Evolutionary conservation across 495 filamentous ascomycete species (phyloP), one percentile per base, ranked within the genome.

Genomic region (Trichoderma virens): DNA sequence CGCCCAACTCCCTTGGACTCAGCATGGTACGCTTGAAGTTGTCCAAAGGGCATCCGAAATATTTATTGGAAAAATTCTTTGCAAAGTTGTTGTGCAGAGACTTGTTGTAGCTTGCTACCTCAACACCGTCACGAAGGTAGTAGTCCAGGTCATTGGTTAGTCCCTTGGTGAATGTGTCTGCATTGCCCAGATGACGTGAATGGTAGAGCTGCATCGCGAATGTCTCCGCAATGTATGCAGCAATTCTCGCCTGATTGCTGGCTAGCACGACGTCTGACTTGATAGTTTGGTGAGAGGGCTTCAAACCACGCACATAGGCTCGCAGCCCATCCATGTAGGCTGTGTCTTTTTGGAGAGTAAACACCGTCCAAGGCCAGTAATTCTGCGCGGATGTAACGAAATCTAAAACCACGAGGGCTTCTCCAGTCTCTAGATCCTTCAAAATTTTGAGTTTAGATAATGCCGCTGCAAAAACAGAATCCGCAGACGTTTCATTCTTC

Each of bases 141-240:
- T 91, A 97, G 60, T 84, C 83, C 5, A 98, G 76, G 65, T 90
- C 84, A 13, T 86, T 83, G 41, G 91, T 80, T 0, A 98, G 71
- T 3, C 85, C 83, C 51, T 84, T 86, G 20, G 89, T 79, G 65
- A 92, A 86, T 1, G 56, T 64, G n/a, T 80, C 76, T 9, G 79
- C 77, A 69, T 87, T 82, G n/a, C 85, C 83, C 60, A 85, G 80
- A 71, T 95, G 89, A 39, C 90, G 88, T 23, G 86, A 79, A 59
- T 89, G 85, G 73, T 96, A 93, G 23, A 96, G 74, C 73, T 93
- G 91, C 79, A 98, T 91, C n/a, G 93, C 88, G 51, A 96, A 85
- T 59, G 96, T 87, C 68, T 96, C 90, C 20, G 90, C 90, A 64
- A 94, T 85, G 65, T 89, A 87, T 20, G 91, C 88, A 6, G 90